Conservation (phyloP, 1,284 basidiomycete genomes). For the Puccinia novopanici region DNA sequence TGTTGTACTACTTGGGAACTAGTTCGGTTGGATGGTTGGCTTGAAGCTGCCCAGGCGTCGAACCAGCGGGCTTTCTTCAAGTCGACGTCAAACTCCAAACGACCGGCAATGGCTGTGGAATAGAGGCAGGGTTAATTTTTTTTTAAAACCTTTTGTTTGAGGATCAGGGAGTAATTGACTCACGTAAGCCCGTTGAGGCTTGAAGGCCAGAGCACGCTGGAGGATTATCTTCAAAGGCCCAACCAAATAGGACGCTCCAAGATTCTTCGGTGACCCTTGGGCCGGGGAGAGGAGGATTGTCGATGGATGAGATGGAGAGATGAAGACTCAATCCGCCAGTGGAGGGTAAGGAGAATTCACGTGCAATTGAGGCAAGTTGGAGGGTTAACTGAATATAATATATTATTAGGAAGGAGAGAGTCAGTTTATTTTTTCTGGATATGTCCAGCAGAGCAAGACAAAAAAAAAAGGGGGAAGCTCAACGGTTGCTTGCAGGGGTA, state of each 20-base stretch:
- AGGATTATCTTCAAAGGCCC: slow-evolving; percentile 60
- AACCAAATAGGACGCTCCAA: slow-evolving; percentile 66
- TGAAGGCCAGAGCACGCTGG: slow-evolving; percentile 52
- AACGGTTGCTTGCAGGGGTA: slow-evolving; percentile 74
- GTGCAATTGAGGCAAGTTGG: slow-evolving; percentile 73
- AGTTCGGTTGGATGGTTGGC: slow-evolving; percentile 23
- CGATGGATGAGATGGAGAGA: slow-evolving; percentile 57
- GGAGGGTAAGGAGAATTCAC: slow-evolving; percentile 76
- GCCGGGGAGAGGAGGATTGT: slow-evolving; percentile 65
- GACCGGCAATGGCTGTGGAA: slow-evolving; percentile 65
- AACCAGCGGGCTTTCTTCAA: slow-evolving; percentile 71
- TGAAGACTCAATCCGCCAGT: slow-evolving; percentile 72
- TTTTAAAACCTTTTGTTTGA: too few relatives aligned
- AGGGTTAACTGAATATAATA: slow-evolving; percentile 66
- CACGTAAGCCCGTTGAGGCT: background rate
- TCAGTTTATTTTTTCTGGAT: too few relatives aligned
- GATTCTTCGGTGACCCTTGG: slow-evolving; percentile 75
- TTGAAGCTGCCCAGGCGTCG: slow-evolving; percentile 64
- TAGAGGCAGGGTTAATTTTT: background rate
- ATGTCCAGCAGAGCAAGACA: background rate
- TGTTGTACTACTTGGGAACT: slow-evolving; percentile 3
- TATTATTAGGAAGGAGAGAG: background rate
- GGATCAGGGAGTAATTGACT: background rate
- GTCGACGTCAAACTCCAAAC: slow-evolving; percentile 77
- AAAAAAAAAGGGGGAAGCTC: slow-evolving; percentile 56